These are phyloP conservation scores for Fremontodendron californicum DNA, from an alignment of 345 rosid species.

Conservation along the genomic window DNA sequence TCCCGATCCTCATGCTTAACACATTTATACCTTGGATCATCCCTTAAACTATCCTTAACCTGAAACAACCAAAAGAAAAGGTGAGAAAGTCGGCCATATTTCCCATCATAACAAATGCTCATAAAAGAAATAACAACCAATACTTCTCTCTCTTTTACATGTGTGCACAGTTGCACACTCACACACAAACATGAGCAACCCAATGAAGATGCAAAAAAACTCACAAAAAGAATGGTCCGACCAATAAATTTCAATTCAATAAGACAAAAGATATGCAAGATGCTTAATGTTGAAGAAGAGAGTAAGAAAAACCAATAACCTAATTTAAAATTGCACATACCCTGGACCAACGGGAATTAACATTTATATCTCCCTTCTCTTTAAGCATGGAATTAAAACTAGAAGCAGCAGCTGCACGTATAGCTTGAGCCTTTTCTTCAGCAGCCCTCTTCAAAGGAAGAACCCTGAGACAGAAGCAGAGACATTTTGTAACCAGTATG, in stretches of 20 bases:
- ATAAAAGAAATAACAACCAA: background rate
- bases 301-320: background rate
- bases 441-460: constrained; percentile 67
- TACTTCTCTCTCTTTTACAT: background rate
- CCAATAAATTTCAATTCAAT: background rate
- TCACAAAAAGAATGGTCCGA: background rate
- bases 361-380: constrained; percentile 62
- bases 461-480: constrained; percentile 49
- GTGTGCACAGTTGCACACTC: background rate
- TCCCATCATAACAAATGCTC: background rate
- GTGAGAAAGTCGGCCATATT: background rate
- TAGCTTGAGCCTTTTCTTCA: constrained; percentile 71
- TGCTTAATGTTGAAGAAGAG: background rate
- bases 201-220: background rate
- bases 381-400: constrained; percentile 80
- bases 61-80: constrained; percentile 25
- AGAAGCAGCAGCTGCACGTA: constrained; percentile 60
- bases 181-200: background rate
- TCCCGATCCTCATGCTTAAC: constrained; percentile 84
- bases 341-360: constrained; percentile 85
- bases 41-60: constrained; percentile 85
- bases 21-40: constrained; percentile 80
- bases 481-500: background rate
- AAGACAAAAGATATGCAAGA: background rate
- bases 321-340: constrained; percentile 33